Evolutionary conservation across 2,329 filamentous ascomycete species (phyloP).

Genomic region (Lecanicillium sp.): DNA sequence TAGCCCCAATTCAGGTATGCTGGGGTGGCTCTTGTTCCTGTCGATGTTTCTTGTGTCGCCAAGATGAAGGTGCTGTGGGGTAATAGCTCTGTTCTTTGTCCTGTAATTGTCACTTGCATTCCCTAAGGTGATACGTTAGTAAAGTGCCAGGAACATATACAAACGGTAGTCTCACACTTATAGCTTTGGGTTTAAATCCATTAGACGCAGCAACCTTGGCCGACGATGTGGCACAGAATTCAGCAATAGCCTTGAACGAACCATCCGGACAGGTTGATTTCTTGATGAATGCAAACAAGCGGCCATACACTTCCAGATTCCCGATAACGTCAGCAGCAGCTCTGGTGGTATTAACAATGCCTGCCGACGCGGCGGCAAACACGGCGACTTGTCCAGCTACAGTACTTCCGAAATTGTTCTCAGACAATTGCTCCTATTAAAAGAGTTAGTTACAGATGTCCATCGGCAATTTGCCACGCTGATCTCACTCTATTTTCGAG

Average conservation of each 20-base stretch:
- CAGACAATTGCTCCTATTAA: conserved; percentile 7
- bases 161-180: conserved; percentile 3
- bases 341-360: conserved; percentile 22
- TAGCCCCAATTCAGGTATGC: conserved; percentile 1
- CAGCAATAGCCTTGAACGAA: conserved; percentile 39
- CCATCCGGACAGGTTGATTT: conserved; percentile 31
- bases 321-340: conserved; percentile 21
- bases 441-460: not conserved
- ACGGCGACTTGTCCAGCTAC: conserved; percentile 22
- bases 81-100: not conserved
- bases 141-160: too few relatives aligned
- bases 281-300: conserved; percentile 44
- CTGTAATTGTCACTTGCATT: conserved; percentile 1
- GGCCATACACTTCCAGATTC: conserved; percentile 37
- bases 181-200: conserved; percentile 7
- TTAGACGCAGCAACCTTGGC: conserved; percentile 32
- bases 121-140: conserved; percentile 1
- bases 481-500: conserved; percentile 10
- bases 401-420: conserved; percentile 7
- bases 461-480: not conserved
- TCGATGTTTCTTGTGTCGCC: too few relatives aligned
- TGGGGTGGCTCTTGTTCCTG: too few relatives aligned
- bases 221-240: conserved; percentile 43
- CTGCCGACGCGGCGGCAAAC: conserved; percentile 14
- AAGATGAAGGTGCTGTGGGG: not conserved